phyloP scores from a whole-genome alignment of 345 rosid genomes.

The Cardamine occulta region DNA sequence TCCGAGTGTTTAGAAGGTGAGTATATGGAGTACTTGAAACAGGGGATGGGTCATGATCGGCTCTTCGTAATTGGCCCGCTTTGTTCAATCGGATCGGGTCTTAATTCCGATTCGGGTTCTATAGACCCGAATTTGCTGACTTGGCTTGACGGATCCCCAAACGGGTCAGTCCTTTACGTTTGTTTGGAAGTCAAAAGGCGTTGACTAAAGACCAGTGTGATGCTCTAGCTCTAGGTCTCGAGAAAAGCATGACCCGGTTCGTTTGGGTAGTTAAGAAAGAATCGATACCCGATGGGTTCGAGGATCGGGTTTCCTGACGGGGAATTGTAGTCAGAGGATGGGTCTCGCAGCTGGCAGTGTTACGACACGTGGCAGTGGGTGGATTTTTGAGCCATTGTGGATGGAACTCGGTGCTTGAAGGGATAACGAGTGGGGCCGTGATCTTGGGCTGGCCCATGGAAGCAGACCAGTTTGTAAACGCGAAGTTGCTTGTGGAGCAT shows the following conservation, averaged over 20 bases:
- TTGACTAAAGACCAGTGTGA: conserved; percentile 49
- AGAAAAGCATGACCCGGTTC: conserved; percentile 58
- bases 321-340: conserved; percentile 53
- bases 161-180: conserved; percentile 61
- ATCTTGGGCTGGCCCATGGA: conserved; percentile 75
- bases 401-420: conserved; percentile 81
- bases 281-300: conserved; percentile 56
- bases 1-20: conserved; percentile 50
- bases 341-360: conserved; percentile 59
- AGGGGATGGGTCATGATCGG: conserved; percentile 47
- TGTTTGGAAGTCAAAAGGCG: conserved; percentile 68
- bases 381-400: conserved; percentile 75
- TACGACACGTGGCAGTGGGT: conserved; percentile 61
- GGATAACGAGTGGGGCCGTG: conserved; percentile 53
- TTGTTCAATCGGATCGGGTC: conserved; percentile 44
- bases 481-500: conserved; percentile 54
- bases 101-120: neutral
- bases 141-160: conserved; percentile 60
- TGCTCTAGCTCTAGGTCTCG: conserved; percentile 57
- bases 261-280: conserved; percentile 67
- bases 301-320: conserved; percentile 55
- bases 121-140: conserved; percentile 27
- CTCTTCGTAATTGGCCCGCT: conserved; percentile 64
- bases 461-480: conserved; percentile 68
- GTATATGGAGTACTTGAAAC: conserved; percentile 47